Conservation (phyloP, 2,329 filamentous ascomycete genomes). For the Colletotrichum endophyticum region DNA sequence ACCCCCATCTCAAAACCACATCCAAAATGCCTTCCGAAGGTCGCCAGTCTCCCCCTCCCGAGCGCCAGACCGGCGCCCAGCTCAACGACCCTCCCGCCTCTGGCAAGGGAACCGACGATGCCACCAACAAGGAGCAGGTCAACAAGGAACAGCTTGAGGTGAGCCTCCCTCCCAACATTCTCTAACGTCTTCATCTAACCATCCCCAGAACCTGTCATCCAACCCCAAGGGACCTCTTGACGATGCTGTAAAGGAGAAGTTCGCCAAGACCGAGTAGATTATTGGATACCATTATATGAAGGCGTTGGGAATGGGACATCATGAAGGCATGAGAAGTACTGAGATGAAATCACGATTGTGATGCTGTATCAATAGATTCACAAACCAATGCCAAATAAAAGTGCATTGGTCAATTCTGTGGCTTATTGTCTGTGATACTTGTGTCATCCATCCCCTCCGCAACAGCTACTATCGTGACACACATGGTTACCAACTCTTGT, state of each 20-base stretch:
- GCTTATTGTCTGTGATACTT: neutral
- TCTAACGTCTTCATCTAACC: neutral
- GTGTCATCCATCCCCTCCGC: neutral
- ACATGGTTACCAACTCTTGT: no score
- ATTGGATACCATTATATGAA: neutral
- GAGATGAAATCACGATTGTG: constrained; percentile 1
- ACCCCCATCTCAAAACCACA: constrained; percentile 24
- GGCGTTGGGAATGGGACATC: neutral
- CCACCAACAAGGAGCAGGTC: constrained; percentile 56
- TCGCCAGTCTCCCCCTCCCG: constrained; percentile 79
- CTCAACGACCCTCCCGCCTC: constrained; percentile 60
- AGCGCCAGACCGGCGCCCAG: constrained; percentile 70
- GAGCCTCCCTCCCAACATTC: constrained; percentile 16
- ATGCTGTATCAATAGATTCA: neutral
- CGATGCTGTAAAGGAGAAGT: constrained; percentile 64
- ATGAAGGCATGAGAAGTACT: neutral
- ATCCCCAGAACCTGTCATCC: constrained; percentile 54
- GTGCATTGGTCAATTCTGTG: neutral
- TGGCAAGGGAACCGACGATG: constrained; percentile 62
- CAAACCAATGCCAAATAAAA: neutral
- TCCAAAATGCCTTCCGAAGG: constrained; percentile 69
- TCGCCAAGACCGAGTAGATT: constrained; percentile 49
- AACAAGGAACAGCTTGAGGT: constrained; percentile 59
- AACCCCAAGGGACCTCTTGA: constrained; percentile 73
- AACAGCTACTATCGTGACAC: neutral